Conservation (phyloP, 768 basidiomycete genomes). For the Mycena capillaripes region DNA sequence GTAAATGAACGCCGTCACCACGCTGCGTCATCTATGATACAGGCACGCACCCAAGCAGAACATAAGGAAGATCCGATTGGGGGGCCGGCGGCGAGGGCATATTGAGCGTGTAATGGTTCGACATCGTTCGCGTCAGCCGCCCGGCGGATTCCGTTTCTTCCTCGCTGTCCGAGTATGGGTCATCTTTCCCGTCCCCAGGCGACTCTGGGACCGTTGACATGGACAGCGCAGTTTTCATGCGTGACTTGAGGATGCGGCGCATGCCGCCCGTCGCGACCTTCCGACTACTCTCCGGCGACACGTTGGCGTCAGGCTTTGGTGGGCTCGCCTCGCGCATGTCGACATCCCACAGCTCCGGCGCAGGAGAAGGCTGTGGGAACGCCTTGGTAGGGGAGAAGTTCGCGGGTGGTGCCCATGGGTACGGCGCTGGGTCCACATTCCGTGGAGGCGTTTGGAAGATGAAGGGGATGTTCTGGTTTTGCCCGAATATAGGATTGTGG, state of each 20-base stretch:
- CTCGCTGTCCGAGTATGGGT: slow-evolving; percentile 58
- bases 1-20: slow-evolving; percentile 1
- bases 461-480: slow-evolving; percentile 79
- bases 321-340: slow-evolving; percentile 85
- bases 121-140: slow-evolving; percentile 67
- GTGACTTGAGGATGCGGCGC: slow-evolving; percentile 73
- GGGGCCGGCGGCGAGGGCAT: slow-evolving; percentile 72
- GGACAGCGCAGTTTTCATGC: slow-evolving; percentile 59
- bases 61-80: slow-evolving; percentile 80
- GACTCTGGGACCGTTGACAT: slow-evolving; percentile 46
- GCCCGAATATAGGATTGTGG: slow-evolving; percentile 69
- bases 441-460: slow-evolving; percentile 73
- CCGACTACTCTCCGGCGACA: slow-evolving; percentile 51
- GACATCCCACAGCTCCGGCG: slow-evolving; percentile 71
- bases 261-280: slow-evolving; percentile 75
- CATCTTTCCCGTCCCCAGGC: slow-evolving; percentile 51
- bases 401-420: slow-evolving; percentile 78
- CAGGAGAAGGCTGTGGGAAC: slow-evolving; percentile 58
- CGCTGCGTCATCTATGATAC: slow-evolving; percentile 2
- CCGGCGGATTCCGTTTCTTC: slow-evolving; percentile 59
- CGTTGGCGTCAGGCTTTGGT: slow-evolving; percentile 54
- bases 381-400: slow-evolving; percentile 71
- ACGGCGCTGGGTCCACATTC: slow-evolving; percentile 50
- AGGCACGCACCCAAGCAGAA: slow-evolving; percentile 83
- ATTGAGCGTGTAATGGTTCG: slow-evolving; percentile 89